phyloP scores from a whole-genome alignment of 164 flowering plant genomes.

The Malania oleifera region DNA sequence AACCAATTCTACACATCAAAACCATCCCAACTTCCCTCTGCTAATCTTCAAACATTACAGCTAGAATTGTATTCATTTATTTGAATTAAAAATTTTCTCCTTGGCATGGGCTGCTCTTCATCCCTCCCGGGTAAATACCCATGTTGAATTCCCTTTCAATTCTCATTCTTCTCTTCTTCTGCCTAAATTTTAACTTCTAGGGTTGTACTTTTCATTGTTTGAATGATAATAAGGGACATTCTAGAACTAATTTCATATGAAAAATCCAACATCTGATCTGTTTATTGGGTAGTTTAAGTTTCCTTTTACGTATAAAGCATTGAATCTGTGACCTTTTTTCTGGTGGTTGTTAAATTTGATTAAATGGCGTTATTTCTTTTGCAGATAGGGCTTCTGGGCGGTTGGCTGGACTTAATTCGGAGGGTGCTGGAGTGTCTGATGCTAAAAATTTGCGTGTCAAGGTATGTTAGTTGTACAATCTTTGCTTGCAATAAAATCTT shows the following conservation, averaged over 20 bases:
- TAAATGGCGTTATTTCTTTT: constrained; percentile 4
- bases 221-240: not conserved
- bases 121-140: constrained; percentile 35
- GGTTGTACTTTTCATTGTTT: not conserved
- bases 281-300: not conserved
- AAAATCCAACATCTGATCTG: not conserved
- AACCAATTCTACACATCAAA: not conserved
- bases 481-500: not conserved
- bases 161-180: not conserved
- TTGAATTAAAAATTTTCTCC: not conserved
- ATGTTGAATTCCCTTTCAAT: not conserved
- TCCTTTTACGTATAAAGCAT: too few relatives aligned
- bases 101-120: constrained; percentile 40
- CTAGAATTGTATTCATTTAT: not conserved
- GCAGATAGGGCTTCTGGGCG: constrained; percentile 46
- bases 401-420: constrained; percentile 46
- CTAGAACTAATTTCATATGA: not conserved
- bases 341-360: not conserved
- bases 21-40: not conserved
- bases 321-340: not conserved
- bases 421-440: constrained; percentile 41
- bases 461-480: constrained; percentile 30
- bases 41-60: not conserved
- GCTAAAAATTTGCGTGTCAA: constrained; percentile 76
- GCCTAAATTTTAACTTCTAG: not conserved